Evolutionary conservation across 257 asterid genomes (phyloP).

Genomic region (Penstemon newberryi): DNA sequence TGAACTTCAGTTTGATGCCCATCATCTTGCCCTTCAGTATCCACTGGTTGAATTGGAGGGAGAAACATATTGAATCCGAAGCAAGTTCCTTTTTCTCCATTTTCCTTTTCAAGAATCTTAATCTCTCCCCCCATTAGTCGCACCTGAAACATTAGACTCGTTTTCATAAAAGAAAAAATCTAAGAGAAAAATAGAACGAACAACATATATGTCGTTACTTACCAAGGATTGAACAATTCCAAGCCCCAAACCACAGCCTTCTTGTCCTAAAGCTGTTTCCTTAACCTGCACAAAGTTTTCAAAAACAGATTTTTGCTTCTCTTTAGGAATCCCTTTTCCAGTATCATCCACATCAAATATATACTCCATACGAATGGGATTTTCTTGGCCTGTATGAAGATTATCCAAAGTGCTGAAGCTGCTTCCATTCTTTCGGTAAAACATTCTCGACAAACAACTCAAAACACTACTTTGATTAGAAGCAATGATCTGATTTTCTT

Average conservation of each 20-base stretch:
- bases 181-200: too few species aligned
- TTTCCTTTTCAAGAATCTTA: slow-evolving; percentile 39
- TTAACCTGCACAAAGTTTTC: slow-evolving; percentile 53
- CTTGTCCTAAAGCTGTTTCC: slow-evolving; percentile 38
- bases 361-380: slow-evolving; percentile 34
- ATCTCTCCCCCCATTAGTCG: slow-evolving; percentile 55
- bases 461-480: slow-evolving; percentile 20
- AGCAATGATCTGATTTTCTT: slow-evolving; percentile 30
- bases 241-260: slow-evolving; percentile 48
- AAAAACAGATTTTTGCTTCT: slow-evolving; percentile 30
- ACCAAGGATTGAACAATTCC: slow-evolving; percentile 48
- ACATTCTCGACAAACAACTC: slow-evolving; percentile 23
- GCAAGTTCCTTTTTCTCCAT: slow-evolving; percentile 44
- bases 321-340: slow-evolving; percentile 45
- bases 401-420: slow-evolving; percentile 1
- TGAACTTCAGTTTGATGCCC: too few species aligned
- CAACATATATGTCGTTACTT: not conserved
- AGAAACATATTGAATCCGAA: slow-evolving; percentile 37
- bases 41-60: not conserved
- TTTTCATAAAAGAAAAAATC: not conserved
- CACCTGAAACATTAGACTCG: slow-evolving; percentile 24
- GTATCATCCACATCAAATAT: slow-evolving; percentile 50
- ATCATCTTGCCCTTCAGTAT: not conserved
- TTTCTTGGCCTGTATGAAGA: slow-evolving; percentile 21
- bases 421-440: slow-evolving; percentile 15